phyloP scores from a whole-genome alignment of 139 green algal genomes.

The Auxenochlorella protothecoides region DNA sequence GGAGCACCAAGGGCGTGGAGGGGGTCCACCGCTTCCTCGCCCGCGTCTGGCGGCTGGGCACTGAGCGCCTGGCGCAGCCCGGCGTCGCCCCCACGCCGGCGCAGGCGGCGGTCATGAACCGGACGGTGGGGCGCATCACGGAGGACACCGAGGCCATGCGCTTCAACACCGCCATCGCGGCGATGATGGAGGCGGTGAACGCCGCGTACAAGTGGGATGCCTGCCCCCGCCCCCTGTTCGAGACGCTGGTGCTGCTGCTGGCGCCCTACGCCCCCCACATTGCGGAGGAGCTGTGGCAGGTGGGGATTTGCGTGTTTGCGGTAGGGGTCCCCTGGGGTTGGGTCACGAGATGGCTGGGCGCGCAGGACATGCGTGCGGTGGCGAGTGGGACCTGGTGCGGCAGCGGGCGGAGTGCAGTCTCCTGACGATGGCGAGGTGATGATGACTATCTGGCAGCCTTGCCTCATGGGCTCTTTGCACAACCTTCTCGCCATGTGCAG shows the following conservation, averaged over 20 bases:
- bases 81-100: conserved; percentile 17
- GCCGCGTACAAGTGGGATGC: conserved; percentile 70
- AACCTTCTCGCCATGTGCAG: not conserved
- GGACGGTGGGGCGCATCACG: conserved; percentile 80
- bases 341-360: too few species aligned
- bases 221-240: conserved; percentile 44
- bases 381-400: not conserved
- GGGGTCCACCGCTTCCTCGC: conserved; percentile 94
- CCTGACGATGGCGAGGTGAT: not conserved
- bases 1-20: conserved; percentile 85
- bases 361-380: not conserved
- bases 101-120: conserved; percentile 52
- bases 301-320: not conserved
- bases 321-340: too few species aligned
- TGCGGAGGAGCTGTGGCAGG: conserved; percentile 80
- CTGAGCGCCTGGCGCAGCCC: conserved; percentile 4
- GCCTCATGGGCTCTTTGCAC: not conserved
- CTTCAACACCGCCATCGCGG: conserved; percentile 96
- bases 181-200: conserved; percentile 99
- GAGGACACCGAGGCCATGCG: conserved; percentile 90
- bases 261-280: conserved; percentile 92
- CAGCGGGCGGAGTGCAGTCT: not conserved
- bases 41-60: conserved; percentile 71
- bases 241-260: conserved; percentile 85
- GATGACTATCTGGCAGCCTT: not conserved